A percentile compares a stretch with the other conserved stretches of the same genome.
Conservation (phyloP, 108 stramenopile genomes). For the Asterionellopsis glacialis region DNA sequence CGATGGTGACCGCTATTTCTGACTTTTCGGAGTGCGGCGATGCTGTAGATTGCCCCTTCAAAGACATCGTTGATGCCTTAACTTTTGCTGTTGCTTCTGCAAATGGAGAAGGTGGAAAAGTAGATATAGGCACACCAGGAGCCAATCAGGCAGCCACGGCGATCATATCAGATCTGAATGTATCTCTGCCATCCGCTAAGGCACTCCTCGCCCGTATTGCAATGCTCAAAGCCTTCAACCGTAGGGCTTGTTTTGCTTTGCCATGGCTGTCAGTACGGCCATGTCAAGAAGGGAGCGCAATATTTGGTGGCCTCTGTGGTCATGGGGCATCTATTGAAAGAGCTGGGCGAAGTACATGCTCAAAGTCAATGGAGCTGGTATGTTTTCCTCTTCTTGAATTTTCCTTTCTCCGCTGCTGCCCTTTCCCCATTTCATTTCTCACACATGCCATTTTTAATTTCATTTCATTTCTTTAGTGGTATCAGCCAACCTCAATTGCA, state of each 20-base stretch:
- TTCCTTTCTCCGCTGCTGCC: neutral
- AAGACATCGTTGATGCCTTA: constrained; percentile 42
- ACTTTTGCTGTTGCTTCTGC: constrained; percentile 29
- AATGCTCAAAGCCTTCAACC: constrained; percentile 78
- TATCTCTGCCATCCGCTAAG: constrained; percentile 32
- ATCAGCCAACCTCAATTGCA: constrained; percentile 52
- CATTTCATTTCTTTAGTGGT: constrained; percentile 37
- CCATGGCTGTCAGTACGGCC: constrained; percentile 76
- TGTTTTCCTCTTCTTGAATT: neutral
- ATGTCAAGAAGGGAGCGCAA: constrained; percentile 76
- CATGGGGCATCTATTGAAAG: constrained; percentile 72
- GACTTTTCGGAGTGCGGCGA: constrained; percentile 45
- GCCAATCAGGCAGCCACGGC: constrained; percentile 47
- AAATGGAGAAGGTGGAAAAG: neutral
- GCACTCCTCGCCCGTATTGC: constrained; percentile 71
- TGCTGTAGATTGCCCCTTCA: constrained; percentile 47
- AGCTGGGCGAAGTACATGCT: constrained; percentile 37
- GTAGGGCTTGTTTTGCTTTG: constrained; percentile 51
- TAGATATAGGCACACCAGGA: constrained; percentile 10
- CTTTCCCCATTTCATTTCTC: no score
- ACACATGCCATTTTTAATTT: no score
- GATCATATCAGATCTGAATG: constrained; percentile 11
- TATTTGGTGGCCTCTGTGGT: constrained; percentile 75
- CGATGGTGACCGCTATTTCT: constrained; percentile 38
- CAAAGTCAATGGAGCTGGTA: constrained; percentile 1